phyloP scores from a whole-genome alignment of 352 stramenopile species.

The Pythium biforme region DNA sequence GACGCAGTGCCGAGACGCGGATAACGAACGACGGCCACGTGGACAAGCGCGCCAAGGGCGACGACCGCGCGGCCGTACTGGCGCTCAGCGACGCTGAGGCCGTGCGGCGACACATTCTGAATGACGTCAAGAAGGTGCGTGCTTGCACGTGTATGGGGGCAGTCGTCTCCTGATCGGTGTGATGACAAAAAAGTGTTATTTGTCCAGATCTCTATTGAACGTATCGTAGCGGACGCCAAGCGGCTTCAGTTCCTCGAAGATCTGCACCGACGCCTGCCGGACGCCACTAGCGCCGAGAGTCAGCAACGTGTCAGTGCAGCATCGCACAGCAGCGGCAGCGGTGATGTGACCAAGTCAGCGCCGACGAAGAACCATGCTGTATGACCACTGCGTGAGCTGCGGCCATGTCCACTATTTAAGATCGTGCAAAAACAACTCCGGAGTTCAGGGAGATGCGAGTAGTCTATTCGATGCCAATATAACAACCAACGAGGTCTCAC shows the following conservation, averaged over 20 bases:
- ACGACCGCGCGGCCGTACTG: conserved; percentile 12
- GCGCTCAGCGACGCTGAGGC: conserved; percentile 61
- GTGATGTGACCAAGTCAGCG: background rate
- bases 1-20: conserved; percentile 3
- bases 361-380: background rate
- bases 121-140: conserved; percentile 68
- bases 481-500: background rate
- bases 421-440: background rate
- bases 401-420: conserved; percentile 10
- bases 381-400: background rate
- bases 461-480: background rate
- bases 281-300: conserved; percentile 12
- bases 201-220: conserved; percentile 83
- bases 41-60: conserved; percentile 22
- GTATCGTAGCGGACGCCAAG: conserved; percentile 72
- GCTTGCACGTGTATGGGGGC: background rate
- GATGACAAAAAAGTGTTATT: no score
- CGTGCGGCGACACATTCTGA: conserved; percentile 58
- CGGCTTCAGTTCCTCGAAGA: conserved; percentile 73
- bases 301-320: background rate
- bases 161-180: background rate
- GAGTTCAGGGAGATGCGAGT: background rate
- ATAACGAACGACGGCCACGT: conserved; percentile 20
- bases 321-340: background rate
- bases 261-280: conserved; percentile 40